Conservation (phyloP, 768 basidiomycete genomes). For the Trametes cingulata region DNA sequence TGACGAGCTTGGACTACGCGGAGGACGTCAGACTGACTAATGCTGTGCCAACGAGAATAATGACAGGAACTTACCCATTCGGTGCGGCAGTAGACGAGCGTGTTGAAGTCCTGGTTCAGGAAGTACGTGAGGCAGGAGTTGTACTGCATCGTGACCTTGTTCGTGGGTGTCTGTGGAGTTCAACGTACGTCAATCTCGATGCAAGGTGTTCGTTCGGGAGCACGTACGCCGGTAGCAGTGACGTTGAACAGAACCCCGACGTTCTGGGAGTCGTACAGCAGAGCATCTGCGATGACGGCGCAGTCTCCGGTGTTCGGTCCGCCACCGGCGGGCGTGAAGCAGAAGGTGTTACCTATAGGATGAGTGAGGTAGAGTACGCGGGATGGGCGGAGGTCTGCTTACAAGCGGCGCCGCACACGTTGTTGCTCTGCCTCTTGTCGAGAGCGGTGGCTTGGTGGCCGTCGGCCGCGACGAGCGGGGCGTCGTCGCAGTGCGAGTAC, state of each 20-base stretch:
- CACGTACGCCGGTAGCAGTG: constrained; percentile 7
- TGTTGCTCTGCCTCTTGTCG: constrained; percentile 31
- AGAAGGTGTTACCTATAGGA: constrained; percentile 38
- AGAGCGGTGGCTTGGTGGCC: neutral
- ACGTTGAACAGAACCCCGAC: constrained; percentile 33
- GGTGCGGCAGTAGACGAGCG: constrained; percentile 46
- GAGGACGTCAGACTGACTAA: constrained; percentile 28
- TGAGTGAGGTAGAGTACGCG: neutral
- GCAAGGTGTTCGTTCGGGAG: neutral
- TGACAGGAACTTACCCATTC: constrained; percentile 42
- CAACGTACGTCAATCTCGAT: neutral
- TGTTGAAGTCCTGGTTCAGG: constrained; percentile 44
- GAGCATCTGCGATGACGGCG: constrained; percentile 49
- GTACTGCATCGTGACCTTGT: constrained; percentile 44
- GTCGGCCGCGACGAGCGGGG: neutral
- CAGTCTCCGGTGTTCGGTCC: constrained; percentile 51
- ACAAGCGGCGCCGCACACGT: constrained; percentile 46
- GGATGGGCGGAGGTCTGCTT: constrained; percentile 1
- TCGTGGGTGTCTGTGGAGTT: constrained; percentile 30
- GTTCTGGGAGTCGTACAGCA: constrained; percentile 50
- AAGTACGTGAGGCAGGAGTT: constrained; percentile 48
- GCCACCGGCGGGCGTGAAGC: constrained; percentile 47
- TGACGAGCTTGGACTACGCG: constrained; percentile 30
- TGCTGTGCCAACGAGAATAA: neutral
- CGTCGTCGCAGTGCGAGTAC: constrained; percentile 34